Evolutionary conservation across 768 basidiomycete genomes (phyloP).

Genomic region (Mycena olivaceomarginata): DNA sequence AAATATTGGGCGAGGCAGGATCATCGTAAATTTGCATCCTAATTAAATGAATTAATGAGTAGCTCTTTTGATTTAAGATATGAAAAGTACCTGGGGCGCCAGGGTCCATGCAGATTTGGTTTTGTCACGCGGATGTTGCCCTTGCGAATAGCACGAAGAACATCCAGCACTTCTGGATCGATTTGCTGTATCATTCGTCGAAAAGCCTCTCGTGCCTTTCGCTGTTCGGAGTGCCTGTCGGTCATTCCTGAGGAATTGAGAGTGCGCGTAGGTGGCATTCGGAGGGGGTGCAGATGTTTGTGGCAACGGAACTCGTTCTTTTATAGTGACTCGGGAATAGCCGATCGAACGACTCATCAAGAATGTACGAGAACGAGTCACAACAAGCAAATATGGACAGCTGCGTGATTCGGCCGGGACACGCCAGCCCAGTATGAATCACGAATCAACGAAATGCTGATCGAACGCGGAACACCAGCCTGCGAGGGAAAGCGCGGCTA

Average conservation of each 20-base stretch:
- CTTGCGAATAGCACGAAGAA: not conserved
- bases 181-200: not conserved
- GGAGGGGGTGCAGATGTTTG: not conserved
- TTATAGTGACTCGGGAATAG: constrained; percentile 35
- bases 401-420: constrained; percentile 23
- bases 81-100: constrained; percentile 26
- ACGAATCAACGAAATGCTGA: constrained; percentile 15
- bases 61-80: not conserved
- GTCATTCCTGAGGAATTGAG: constrained; percentile 20
- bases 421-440: not conserved
- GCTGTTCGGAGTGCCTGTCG: not conserved
- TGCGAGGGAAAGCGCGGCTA: constrained; percentile 4
- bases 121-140: constrained; percentile 20
- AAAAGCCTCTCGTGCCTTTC: not conserved
- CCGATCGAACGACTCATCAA: constrained; percentile 36
- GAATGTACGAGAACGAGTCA: constrained; percentile 43
- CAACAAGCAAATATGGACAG: constrained; percentile 14
- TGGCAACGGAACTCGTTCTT: constrained; percentile 24
- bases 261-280: constrained; percentile 33
- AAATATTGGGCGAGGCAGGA: constrained; percentile 53
- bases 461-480: constrained; percentile 9
- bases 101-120: not conserved
- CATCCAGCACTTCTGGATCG: not conserved
- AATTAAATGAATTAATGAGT: constrained; percentile 28
- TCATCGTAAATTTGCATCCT: constrained; percentile 68